Evolutionary conservation across 495 filamentous ascomycete species (phyloP), one percentile per base, ranked within the genome.

Genomic region (Recurvomyces mirabilis): DNA sequence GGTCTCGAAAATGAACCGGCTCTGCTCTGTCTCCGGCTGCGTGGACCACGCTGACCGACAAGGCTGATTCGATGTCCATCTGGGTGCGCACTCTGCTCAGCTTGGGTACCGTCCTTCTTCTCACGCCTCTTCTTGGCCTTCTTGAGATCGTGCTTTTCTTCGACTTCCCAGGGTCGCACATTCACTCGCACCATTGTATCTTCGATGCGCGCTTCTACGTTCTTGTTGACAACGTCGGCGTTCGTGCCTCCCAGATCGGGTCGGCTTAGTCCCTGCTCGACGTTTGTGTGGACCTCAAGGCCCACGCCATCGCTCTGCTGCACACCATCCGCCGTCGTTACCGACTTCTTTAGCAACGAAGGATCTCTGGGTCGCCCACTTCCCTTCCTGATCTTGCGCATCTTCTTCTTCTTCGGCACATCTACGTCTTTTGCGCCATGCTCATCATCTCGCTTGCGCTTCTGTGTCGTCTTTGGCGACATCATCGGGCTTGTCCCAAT

Each of bases 111-210:
- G 26, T 29, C 26, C 17, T 30, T 30, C 36, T 17, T 46, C 21
- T 46, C 39, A 2, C 21, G 20, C 33, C 26, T 43, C 25, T 43
- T 43, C 17, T 43, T 43, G 12, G 25, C 5, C 40, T 43, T 43
- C 25, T 30, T 21, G n/a, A 5, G 14, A 30, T 46, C 35, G 11
- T 23, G 15, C 32, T 29, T 17, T 15, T 34, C 41, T 24, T 33
- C 20, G 21, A 21, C 40, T 33, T 35, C 32, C 15, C n/a, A n/a
- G n/a, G n/a, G n/a, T 17, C 12, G 15, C 32, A 35, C 12, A 6
- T 17, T 35, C 32, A 35, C 26, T n/a, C n/a, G 9, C 26, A 30
- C 9, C 26, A 9, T 9, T 30, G 26, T 10, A 28, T 41, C 22
- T 15, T 22, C 38, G 22, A n/a, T 26, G 5, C 10, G 13, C 25